Conservation (phyloP, 2,329 filamentous ascomycete species). For the Fusarium newnesense region DNA sequence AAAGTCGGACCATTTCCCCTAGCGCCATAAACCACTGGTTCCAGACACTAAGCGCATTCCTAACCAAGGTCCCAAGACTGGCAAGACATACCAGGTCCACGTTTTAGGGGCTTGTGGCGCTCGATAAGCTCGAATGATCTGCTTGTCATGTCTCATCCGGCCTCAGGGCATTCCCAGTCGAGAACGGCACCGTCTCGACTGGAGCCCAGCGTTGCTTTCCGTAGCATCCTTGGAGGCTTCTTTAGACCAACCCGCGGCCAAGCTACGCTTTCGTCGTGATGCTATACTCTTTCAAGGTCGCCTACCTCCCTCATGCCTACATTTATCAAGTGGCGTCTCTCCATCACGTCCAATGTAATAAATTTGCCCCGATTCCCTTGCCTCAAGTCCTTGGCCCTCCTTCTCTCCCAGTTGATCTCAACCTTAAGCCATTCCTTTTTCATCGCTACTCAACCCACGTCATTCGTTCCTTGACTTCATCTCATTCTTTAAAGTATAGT, state of each 20-base stretch:
- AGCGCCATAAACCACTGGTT: conserved; percentile 5
- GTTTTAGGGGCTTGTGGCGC: conserved; percentile 29
- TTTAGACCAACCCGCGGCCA: conserved; percentile 5
- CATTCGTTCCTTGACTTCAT: conserved; percentile 21
- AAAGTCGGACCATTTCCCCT: background rate
- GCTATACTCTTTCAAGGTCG: conserved; percentile 7
- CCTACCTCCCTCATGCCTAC: background rate
- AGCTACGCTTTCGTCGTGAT: conserved; percentile 27
- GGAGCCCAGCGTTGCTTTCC: conserved; percentile 29
- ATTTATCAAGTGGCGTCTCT: conserved; percentile 10
- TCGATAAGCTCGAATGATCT: background rate
- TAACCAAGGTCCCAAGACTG: conserved; percentile 20
- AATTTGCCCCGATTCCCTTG: conserved; percentile 25
- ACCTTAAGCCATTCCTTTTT: conserved; percentile 23
- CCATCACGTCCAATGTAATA: conserved; percentile 22
- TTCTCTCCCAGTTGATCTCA: conserved; percentile 17
- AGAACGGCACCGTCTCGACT: conserved; percentile 16
- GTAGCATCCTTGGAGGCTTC: conserved; percentile 9
- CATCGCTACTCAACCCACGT: conserved; percentile 13
- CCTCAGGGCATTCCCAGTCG: conserved; percentile 6
- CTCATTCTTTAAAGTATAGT: conserved; percentile 34
- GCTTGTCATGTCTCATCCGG: conserved; percentile 14
- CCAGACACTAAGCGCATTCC: conserved; percentile 36
- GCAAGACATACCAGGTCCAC: conserved; percentile 35
- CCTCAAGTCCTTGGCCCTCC: conserved; percentile 6